Evolutionary conservation across 2,329 filamentous ascomycete genomes (phyloP).

Genomic region (Colletotrichum orchidophilum): DNA sequence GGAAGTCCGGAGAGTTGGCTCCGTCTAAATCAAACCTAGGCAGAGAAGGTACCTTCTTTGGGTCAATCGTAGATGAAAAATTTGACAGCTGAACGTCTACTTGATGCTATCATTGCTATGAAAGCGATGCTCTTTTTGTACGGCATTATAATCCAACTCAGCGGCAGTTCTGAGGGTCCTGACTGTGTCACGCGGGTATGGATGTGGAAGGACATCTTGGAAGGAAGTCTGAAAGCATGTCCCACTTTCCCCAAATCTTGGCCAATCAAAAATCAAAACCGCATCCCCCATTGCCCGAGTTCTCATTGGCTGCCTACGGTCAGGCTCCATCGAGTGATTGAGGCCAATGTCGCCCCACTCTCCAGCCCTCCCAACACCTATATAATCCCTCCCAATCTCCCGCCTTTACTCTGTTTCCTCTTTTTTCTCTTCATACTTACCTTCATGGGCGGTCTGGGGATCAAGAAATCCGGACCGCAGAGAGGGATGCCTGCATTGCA

Average conservation of each 20-base stretch:
- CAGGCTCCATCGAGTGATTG: slow-evolving; percentile 12
- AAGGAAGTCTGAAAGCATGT: no score
- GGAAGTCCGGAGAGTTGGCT: no score
- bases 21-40: no score
- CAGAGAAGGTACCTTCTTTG: no score
- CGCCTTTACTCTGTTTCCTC: slow-evolving; percentile 29
- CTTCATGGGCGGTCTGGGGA: slow-evolving; percentile 53
- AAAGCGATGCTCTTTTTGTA: not conserved
- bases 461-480: slow-evolving; percentile 55
- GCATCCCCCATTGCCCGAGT: no score
- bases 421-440: slow-evolving; percentile 58
- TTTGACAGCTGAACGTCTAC: not conserved
- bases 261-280: not conserved
- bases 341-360: not conserved
- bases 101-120: not conserved
- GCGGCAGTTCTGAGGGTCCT: no score
- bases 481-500: slow-evolving; percentile 62
- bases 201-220: no score
- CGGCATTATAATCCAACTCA: not conserved
- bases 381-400: slow-evolving; percentile 41
- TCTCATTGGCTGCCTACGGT: not conserved
- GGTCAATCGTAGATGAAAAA: not conserved
- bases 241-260: not conserved
- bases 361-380: slow-evolving; percentile 29
- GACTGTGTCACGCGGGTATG: no score